Base-by-base conservation (phyloP, 257 asterid species). In the Solanum gracilifrons region DNA sequence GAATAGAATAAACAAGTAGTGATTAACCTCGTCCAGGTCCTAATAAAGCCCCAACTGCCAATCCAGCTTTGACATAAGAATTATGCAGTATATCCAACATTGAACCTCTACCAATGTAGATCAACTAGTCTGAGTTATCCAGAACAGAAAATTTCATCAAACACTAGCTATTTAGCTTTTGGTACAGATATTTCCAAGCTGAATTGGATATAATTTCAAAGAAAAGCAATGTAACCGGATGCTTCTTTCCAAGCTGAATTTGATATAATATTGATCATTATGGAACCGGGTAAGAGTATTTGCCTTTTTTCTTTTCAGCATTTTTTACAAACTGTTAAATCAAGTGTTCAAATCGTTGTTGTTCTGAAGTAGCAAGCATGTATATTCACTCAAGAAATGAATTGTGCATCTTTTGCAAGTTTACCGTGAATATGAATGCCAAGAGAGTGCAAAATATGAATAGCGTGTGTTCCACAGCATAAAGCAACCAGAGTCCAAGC, bases 21-120 rank as follows among this genome's bases (percentile, higher is more conserved):
- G 31, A 87, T 96, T 87, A 92, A 95, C 99, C 99, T 95, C 98
- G 92, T 89, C 98, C 98, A 77, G 98, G 99, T 83, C 99, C 98
- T 92, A 97, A 87, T 75, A 97, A 91, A 85, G 99, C 92, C 88
- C 95, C 98, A 92, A 95, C 86, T 25, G 99, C 98, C 90, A 97
- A 90, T 87, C 96, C 98, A 85, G 95, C 98, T 90, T 95, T 97
- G 93, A 95, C 95, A 88, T 93, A 95, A 29, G 98, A 91, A 91
- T 95, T 95, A 87, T 95, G 99, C 92, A 97, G 90, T 69, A 93
- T 86, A 39, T 95, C 97, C 92, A 95, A 55, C 32, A 95, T 43
- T 41, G 98, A 88, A 23, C 98, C 99, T 95, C 87, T 6, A 89
- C 51, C 87, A 88, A 75, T 82, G 69, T 37, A 48, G 76, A 12